Evolutionary conservation across 164 flowering plant species (phyloP).

Genomic region (Berberis thunbergii): DNA sequence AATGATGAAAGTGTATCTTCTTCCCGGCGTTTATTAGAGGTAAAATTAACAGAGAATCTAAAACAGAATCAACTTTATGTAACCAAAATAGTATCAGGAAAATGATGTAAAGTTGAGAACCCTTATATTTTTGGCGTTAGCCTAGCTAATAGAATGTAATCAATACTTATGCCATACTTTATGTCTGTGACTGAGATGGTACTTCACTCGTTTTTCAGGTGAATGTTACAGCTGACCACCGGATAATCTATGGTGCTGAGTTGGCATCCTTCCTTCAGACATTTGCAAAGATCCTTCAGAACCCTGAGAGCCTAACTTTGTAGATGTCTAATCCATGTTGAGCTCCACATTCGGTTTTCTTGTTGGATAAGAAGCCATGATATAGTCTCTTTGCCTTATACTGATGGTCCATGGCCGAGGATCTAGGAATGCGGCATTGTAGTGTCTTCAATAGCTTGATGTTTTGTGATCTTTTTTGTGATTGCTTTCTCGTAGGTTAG

Average conservation of each 20-base stretch:
- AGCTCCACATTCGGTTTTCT: not conserved
- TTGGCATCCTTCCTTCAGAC: constrained; percentile 90
- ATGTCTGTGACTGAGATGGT: not conserved
- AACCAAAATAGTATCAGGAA: no score
- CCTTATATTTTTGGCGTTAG: not conserved
- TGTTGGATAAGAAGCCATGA: constrained; percentile 9
- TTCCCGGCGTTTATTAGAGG: no score
- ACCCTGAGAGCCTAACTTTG: constrained; percentile 80
- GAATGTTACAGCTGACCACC: constrained; percentile 91
- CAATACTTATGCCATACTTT: not conserved
- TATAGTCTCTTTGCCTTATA: not conserved
- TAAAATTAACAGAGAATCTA: no score
- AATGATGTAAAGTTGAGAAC: no score
- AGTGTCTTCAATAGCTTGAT: not conserved
- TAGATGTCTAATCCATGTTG: constrained; percentile 22
- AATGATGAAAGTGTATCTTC: no score
- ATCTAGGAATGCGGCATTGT: constrained; percentile 1
- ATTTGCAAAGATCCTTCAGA: constrained; percentile 72
- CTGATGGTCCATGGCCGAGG: not conserved
- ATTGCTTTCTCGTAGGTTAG: not conserved
- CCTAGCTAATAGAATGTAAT: not conserved
- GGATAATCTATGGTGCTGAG: constrained; percentile 85
- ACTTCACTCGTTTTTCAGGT: constrained; percentile 37
- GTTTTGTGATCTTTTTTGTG: not conserved
- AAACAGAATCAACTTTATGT: no score